Evolutionary conservation across 2,329 filamentous ascomycete genomes (phyloP).

Genomic region (Chaetomium globosum): DNA sequence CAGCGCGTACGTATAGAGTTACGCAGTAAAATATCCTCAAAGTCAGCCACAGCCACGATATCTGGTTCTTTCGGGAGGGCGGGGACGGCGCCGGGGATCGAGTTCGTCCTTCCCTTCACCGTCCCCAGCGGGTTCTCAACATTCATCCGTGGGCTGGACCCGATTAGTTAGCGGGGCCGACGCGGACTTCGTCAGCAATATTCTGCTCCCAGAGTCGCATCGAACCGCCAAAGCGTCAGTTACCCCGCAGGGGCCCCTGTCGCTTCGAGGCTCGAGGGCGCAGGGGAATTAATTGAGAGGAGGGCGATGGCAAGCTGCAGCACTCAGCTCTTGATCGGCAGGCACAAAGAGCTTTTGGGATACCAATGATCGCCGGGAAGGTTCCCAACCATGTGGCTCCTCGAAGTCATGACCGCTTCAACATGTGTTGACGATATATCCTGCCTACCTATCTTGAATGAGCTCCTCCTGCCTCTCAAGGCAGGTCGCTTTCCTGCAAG

Average conservation of each 20-base stretch:
- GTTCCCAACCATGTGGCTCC: slow-evolving; percentile 1
- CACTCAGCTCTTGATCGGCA: slow-evolving; percentile 12
- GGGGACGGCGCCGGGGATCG: background rate
- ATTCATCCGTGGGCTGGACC: slow-evolving; percentile 1
- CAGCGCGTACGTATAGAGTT: too few relatives aligned
- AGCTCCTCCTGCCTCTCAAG: background rate
- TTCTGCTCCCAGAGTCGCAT: slow-evolving; percentile 3
- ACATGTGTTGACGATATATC: background rate
- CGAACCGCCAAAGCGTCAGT: background rate
- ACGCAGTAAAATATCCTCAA: background rate
- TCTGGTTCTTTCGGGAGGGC: background rate
- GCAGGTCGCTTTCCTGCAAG: background rate
- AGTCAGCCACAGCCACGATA: background rate
- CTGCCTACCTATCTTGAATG: background rate
- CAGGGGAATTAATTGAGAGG: background rate
- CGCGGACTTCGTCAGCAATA: background rate
- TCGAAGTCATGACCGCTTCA: slow-evolving; percentile 3
- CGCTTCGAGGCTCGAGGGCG: background rate
- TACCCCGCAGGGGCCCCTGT: slow-evolving; percentile 10
- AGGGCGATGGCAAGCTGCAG: background rate
- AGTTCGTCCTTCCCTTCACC: background rate
- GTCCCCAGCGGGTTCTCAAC: background rate
- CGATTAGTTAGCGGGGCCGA: background rate
- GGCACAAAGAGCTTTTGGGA: background rate
- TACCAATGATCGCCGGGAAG: background rate